Base-by-base conservation (phyloP, 2,329 filamentous ascomycete species). In the Metarhizium sp. region DNA sequence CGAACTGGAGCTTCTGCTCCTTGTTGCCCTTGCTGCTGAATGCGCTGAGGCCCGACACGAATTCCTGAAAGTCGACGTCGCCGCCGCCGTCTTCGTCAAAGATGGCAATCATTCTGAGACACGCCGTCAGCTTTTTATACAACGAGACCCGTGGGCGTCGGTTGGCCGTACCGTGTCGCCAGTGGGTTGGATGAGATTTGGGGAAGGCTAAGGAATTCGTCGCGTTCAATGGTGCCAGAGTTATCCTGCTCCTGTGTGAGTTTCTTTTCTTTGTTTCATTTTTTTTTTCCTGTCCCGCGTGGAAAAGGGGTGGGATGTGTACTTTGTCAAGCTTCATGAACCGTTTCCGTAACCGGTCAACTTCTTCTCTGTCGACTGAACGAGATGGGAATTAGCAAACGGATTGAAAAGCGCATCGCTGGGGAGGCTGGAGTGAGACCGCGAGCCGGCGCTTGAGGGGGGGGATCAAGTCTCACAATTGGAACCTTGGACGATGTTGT, bases 311-410 rank as follows among this genome's bases (percentile, higher is more conserved):
- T 6, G n/a, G 8, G n/a, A 11, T 6, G 42, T 45, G 62, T 74
- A 94, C 92, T 83, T 96, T 97, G 75, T 99, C 94, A 58, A 99
- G 79, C 76, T 99, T 99, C 92, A 97, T 97, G 70, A 99, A 99
- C 59, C 92, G 84, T 78, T 99, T 99, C 68, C 91, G 84, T 70
- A 99, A 79, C 67, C 94, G 84, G 70, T 97, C 94, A 58, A 99
- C 91, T 73, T 99, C 94, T 67, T 99, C 94, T 71, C 89, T 87
- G 77, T 99, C 90, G 78, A 99, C 92, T 97, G 56, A 25, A 4
- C 51, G 51, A 51, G 55, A 32, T 16, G 18, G 16, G 16, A 18
- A 45, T 45, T 45, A 45, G 42, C 42, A 45, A 4, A 2, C 6
- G 40, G n/a, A 11, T 13, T 16, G 14, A 0, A 16, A 16, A 16